Percentiles rank a stretch among this genome's conserved stretches.
Conservation (phyloP, 2,329 filamentous ascomycete genomes). For the Colletotrichum euphorbiae region DNA sequence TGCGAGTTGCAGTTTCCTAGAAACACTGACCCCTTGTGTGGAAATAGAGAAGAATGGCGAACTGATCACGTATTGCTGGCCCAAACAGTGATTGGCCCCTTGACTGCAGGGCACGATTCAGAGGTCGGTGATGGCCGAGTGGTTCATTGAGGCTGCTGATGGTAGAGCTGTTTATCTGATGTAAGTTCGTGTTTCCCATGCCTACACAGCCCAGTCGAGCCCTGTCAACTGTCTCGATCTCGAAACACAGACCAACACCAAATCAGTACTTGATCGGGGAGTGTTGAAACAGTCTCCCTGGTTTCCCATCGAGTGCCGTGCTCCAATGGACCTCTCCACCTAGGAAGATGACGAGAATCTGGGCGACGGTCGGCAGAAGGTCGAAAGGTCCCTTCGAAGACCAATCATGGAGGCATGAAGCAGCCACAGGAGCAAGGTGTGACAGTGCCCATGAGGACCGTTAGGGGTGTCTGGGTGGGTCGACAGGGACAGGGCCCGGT, state of each 20-base stretch:
- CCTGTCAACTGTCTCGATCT: slow-evolving; percentile 37
- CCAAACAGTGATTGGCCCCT: slow-evolving; percentile 21
- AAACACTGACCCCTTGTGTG: slow-evolving; percentile 24
- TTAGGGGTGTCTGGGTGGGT: slow-evolving; percentile 21
- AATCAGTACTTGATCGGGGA: slow-evolving; percentile 25
- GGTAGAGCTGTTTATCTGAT: slow-evolving; percentile 31
- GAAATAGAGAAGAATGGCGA: slow-evolving; percentile 28
- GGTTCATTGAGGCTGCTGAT: background rate
- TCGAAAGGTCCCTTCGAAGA: slow-evolving; percentile 3
- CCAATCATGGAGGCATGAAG: slow-evolving; percentile 33
- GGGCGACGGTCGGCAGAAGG: slow-evolving; percentile 35
- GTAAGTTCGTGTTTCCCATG: slow-evolving; percentile 36
- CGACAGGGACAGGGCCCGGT: slow-evolving; percentile 39
- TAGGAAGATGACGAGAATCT: slow-evolving; percentile 32
- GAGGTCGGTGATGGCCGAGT: slow-evolving; percentile 25
- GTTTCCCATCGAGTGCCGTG: slow-evolving; percentile 32
- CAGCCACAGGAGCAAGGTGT: slow-evolving; percentile 26
- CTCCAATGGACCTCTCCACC: slow-evolving; percentile 25
- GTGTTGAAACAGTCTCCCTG: slow-evolving; percentile 35
- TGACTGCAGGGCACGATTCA: slow-evolving; percentile 22
- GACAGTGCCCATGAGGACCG: slow-evolving; percentile 29
- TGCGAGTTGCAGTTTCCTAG: slow-evolving; percentile 26
- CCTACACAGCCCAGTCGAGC: slow-evolving; percentile 35
- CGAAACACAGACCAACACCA: slow-evolving; percentile 39
- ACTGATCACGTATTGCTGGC: slow-evolving; percentile 17